A percentile compares a stretch with the other conserved stretches of the same genome.
phyloP scores from a whole-genome alignment of 306 rosid species.

The Herpetospermum pedunculosum region DNA sequence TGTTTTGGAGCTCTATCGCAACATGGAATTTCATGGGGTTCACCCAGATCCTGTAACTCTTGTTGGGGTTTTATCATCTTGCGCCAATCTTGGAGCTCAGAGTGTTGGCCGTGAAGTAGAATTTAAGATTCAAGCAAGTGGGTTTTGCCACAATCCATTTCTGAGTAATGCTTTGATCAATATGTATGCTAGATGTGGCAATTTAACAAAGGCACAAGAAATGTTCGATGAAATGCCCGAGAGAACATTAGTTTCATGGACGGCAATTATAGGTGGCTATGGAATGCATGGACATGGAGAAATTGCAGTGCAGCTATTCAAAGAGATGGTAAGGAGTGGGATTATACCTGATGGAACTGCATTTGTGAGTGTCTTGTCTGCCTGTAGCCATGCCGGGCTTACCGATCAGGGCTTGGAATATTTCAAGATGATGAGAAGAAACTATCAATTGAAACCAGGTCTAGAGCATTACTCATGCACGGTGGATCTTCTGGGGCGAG shows the following conservation, averaged over 20 bases:
- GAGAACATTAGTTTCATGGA: constrained; percentile 38
- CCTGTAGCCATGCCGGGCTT: constrained; percentile 81
- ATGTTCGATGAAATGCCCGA: constrained; percentile 25
- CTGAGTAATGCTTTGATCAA: constrained; percentile 30
- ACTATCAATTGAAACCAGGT: constrained; percentile 47
- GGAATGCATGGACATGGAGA: constrained; percentile 88
- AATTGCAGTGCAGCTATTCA: constrained; percentile 45
- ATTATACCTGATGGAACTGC: constrained; percentile 61
- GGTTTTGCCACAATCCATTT: constrained; percentile 26
- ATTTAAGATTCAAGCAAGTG: constrained; percentile 11
- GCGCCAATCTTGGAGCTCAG: constrained; percentile 33
- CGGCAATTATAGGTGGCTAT: constrained; percentile 53
- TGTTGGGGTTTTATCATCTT: constrained; percentile 42
- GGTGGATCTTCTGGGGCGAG: constrained; percentile 89
- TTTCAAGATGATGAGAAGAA: constrained; percentile 45
- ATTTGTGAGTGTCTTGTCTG: constrained; percentile 66
- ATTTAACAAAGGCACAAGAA: constrained; percentile 32
- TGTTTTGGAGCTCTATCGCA: constrained; percentile 50
- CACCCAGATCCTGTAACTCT: constrained; percentile 31
- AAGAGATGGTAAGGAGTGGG: constrained; percentile 48
- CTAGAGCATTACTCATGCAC: constrained; percentile 69
- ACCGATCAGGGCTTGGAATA: constrained; percentile 55
- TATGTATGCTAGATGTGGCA: constrained; percentile 43
- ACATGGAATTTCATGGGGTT: constrained; percentile 25
- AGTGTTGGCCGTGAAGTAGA: constrained; percentile 30